These are phyloP conservation scores for Diaporthe australafricana DNA, from an alignment of 2,329 filamentous ascomycete genomes.

Conservation along the genomic window DNA sequence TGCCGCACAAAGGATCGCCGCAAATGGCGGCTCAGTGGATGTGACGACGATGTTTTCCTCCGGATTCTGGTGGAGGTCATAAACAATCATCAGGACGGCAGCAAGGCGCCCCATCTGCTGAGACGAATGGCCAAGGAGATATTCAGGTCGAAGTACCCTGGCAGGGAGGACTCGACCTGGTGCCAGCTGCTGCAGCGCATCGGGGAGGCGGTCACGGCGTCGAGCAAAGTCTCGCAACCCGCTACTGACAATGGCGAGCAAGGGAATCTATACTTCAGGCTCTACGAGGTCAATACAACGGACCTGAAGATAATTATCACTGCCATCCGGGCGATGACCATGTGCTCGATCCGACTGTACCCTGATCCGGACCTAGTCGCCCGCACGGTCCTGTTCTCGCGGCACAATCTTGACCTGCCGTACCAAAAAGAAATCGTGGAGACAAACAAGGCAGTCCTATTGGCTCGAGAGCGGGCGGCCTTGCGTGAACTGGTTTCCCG, in stretches of 20 bases:
- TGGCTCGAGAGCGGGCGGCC: neutral
- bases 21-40: neutral
- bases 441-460: neutral
- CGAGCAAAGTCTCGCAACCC: neutral
- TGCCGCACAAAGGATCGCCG: neutral
- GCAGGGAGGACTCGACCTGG: neutral
- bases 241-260: neutral
- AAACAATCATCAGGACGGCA: neutral
- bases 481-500: neutral
- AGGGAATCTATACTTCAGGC: neutral
- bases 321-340: neutral
- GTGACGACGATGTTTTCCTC: neutral
- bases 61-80: neutral
- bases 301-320: neutral
- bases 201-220: neutral
- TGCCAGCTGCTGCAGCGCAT: neutral
- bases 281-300: neutral
- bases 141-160: neutral
- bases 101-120: neutral
- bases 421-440: neutral
- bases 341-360: neutral
- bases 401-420: neutral
- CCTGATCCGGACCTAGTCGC: neutral
- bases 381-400: neutral
- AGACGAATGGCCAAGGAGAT: neutral